Percentiles rank a stretch among this genome's conserved stretches.
These are phyloP conservation scores for Linaria vulgaris DNA, from an alignment of 257 asterid genomes.

Conservation along the genomic window DNA sequence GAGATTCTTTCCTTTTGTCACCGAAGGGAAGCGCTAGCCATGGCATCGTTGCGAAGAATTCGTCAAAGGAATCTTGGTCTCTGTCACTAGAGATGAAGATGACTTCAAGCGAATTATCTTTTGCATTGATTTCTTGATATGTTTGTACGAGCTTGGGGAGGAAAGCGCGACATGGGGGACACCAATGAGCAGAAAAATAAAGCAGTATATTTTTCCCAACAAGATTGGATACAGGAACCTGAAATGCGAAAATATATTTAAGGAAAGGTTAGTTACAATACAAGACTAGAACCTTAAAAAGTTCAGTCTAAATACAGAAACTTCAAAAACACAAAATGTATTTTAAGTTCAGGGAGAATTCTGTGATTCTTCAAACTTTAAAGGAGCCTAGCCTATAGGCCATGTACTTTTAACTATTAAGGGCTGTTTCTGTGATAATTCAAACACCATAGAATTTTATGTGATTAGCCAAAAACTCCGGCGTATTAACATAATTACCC, in stretches of 20 bases:
- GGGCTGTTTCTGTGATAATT: no score
- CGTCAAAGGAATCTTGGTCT: slow-evolving; percentile 59
- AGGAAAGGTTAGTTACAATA: no score
- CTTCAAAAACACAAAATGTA: no score
- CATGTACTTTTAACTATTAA: no score
- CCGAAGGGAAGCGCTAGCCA: slow-evolving; percentile 83
- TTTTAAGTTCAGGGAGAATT: no score
- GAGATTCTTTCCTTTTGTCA: slow-evolving; percentile 45
- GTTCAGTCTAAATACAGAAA: no score
- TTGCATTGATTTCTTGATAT: slow-evolving; percentile 50
- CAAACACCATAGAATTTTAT: no score
- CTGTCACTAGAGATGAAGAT: slow-evolving; percentile 75
- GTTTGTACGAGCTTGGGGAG: slow-evolving; percentile 57
- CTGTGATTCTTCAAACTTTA: no score
- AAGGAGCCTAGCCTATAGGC: no score
- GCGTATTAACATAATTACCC: no score
- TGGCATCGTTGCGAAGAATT: slow-evolving; percentile 71
- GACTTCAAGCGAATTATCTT: slow-evolving; percentile 47
- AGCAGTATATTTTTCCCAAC: slow-evolving; percentile 67
- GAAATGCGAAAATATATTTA: slow-evolving; percentile 21
- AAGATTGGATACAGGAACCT: slow-evolving; percentile 70
- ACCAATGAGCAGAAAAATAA: slow-evolving; percentile 78
- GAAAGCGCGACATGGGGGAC: slow-evolving; percentile 89
- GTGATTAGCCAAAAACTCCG: no score
- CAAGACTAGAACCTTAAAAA: no score